Evolutionary conservation across 768 basidiomycete genomes (phyloP).

Genomic region (Punctularia strigosozonata): DNA sequence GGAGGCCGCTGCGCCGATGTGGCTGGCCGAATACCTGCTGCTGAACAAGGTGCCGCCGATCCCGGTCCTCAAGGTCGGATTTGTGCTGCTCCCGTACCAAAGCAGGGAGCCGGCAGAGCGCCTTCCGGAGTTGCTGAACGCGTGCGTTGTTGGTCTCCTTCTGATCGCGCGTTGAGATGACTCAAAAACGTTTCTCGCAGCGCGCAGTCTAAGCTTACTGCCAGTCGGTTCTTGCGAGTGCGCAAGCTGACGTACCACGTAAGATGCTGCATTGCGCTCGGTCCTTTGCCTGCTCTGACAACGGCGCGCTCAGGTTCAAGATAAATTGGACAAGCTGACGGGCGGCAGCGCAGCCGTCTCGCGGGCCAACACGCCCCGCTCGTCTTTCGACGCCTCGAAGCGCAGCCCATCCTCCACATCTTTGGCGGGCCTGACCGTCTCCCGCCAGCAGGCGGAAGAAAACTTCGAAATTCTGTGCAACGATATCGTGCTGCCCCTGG

Average conservation of each 20-base stretch:
- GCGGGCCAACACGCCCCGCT: slow-evolving; percentile 19
- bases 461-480: slow-evolving; percentile 84
- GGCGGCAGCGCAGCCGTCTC: slow-evolving; percentile 18
- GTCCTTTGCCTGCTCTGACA: slow-evolving; percentile 4
- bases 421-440: slow-evolving; percentile 7
- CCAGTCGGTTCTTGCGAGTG: slow-evolving; percentile 75
- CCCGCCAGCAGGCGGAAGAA: slow-evolving; percentile 41
- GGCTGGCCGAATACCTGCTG: slow-evolving; percentile 83
- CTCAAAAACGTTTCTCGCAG: slow-evolving; percentile 19
- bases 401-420: slow-evolving; percentile 11
- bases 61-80: slow-evolving; percentile 70
- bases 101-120: slow-evolving; percentile 45
- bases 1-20: slow-evolving; percentile 74
- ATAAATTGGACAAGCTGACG: slow-evolving; percentile 60
- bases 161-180: slow-evolving; percentile 1
- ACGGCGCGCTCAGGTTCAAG: slow-evolving; percentile 49
- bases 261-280: slow-evolving; percentile 17
- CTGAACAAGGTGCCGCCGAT: slow-evolving; percentile 43
- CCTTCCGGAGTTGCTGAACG: slow-evolving; percentile 75
- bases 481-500: slow-evolving; percentile 67
- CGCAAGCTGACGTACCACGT: slow-evolving; percentile 80
- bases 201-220: slow-evolving; percentile 77
- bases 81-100: slow-evolving; percentile 73
- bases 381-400: slow-evolving; percentile 25
- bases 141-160: slow-evolving; percentile 38